Evolutionary conservation across 352 stramenopile species (phyloP).

Genomic region (Thraustotheca clavata): DNA sequence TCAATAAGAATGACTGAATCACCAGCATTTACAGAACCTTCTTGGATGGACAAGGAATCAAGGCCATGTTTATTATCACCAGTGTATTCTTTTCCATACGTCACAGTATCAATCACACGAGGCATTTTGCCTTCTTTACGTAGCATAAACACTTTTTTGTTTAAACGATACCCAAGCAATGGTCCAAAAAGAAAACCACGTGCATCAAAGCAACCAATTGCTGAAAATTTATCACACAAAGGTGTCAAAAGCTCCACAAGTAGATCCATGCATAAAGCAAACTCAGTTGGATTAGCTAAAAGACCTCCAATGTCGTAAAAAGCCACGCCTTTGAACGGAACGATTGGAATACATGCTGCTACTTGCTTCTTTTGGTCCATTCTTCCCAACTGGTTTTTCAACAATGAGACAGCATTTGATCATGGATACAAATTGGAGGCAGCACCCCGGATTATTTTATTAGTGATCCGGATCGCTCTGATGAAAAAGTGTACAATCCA

Average conservation of each 20-base stretch:
- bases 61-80: conserved; percentile 76
- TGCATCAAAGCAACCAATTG: conserved; percentile 92
- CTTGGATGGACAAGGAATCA: conserved; percentile 84
- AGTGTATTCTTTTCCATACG: conserved; percentile 92
- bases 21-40: conserved; percentile 57
- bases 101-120: conserved; percentile 83
- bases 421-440: no score
- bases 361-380: no score
- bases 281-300: conserved; percentile 77
- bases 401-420: no score
- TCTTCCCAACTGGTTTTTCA: no score
- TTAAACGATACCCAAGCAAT: conserved; percentile 89
- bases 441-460: no score
- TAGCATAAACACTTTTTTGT: conserved; percentile 98
- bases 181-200: conserved; percentile 96
- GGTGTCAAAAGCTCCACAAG: conserved; percentile 65
- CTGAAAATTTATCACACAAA: conserved; percentile 49
- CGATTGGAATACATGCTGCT: conserved; percentile 88
- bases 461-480: no score
- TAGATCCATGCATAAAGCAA: conserved; percentile 90
- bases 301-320: conserved; percentile 98
- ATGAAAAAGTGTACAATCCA: no score
- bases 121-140: conserved; percentile 97
- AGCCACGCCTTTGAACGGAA: conserved; percentile 93
- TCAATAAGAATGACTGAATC: conserved; percentile 94